Conservation (phyloP, 2,329 filamentous ascomycete species). For the Alternaria conjuncta region DNA sequence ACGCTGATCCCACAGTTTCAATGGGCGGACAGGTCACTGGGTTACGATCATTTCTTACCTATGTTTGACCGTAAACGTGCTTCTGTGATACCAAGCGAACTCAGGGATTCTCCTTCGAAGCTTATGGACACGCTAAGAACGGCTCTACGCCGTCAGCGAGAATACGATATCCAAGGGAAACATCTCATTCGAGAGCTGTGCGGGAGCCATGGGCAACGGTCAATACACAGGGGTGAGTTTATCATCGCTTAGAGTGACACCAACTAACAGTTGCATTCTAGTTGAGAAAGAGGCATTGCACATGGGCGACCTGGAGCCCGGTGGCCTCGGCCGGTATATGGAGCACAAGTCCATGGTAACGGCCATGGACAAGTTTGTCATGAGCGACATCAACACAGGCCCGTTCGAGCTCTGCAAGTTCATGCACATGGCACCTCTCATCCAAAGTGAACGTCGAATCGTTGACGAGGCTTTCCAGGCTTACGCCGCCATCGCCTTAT, state of each 20-base stretch:
- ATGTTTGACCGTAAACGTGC: slow-evolving; percentile 17
- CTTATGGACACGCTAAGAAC: slow-evolving; percentile 23
- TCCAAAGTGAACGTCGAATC: slow-evolving; percentile 27
- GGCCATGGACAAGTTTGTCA: slow-evolving; percentile 32
- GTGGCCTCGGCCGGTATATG: slow-evolving; percentile 47
- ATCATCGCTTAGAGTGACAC: not conserved
- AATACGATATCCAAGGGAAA: slow-evolving; percentile 1
- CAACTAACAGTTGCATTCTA: slow-evolving; percentile 27
- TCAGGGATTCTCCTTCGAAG: slow-evolving; percentile 16
- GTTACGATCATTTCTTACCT: slow-evolving; percentile 22
- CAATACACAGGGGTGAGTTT: slow-evolving; percentile 44
- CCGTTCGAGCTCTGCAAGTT: slow-evolving; percentile 33
- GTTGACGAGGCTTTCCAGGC: slow-evolving; percentile 34
- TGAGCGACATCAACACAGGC: slow-evolving; percentile 20
- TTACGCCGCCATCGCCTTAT: slow-evolving; percentile 27
- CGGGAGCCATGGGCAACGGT: slow-evolving; percentile 36
- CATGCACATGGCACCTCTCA: slow-evolving; percentile 22
- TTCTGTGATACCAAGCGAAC: slow-evolving; percentile 9
- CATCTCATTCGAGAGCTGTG: slow-evolving; percentile 33
- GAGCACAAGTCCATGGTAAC: slow-evolving; percentile 48
- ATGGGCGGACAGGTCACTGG: not conserved
- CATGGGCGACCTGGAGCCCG: slow-evolving; percentile 52
- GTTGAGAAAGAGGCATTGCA: slow-evolving; percentile 55
- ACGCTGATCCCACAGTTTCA: not conserved
- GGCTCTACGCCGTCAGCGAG: slow-evolving; percentile 14